Base-by-base conservation (phyloP, 805 yeast species). In the Candida insectalens region DNA sequence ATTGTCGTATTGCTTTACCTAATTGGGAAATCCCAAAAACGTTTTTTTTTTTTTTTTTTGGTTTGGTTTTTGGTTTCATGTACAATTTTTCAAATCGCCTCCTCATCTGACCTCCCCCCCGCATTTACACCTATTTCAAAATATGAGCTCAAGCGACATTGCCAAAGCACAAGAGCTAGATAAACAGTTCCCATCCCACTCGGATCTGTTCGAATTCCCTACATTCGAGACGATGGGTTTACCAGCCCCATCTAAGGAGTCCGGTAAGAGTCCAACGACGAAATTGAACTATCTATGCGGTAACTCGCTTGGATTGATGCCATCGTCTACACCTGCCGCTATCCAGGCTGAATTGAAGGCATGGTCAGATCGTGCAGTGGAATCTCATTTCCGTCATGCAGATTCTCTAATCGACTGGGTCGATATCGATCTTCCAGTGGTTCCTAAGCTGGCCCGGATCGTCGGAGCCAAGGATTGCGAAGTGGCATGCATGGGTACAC, bases 261-360 rank as follows among this genome's bases (percentile, higher is more conserved):
- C 28, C 14, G 42, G 39, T 25, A 29, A 31, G 15, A 43, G 44
- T 6, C 36, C 37, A 14, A 23, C 43, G n/a, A 27, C 43, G 2
- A 36, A 44, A 6, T 61, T 71, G 9, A 62, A 69, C 16, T 89
- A 88, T 51, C 62, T 88, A 30, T 85, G 95, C 57, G 97, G 97
- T 3, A 89, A 88, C 60, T 84, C 95, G n/a, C 70, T 88, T 5
- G 97, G 97, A 0, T 59, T 88, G 38, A 82, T 85, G 88, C 96
- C 97, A 0, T 62, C 57, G 33, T 50, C 62, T 6, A 77, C 88
- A 0, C 61, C 71, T 22, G 41, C 43, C 5, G 81, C 82, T 12
- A 60, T 88, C 12, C 56, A 57, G 32, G 66, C 62, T 27, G 96
- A 88, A 54, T 60, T 88, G 32, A 70, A 75, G 42, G 94, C 92